Percentiles rank a stretch among this genome's conserved stretches.
These are phyloP conservation scores for Sporothrix schenckii DNA, from an alignment of 2,329 filamentous ascomycete species.

Conservation along the genomic window DNA sequence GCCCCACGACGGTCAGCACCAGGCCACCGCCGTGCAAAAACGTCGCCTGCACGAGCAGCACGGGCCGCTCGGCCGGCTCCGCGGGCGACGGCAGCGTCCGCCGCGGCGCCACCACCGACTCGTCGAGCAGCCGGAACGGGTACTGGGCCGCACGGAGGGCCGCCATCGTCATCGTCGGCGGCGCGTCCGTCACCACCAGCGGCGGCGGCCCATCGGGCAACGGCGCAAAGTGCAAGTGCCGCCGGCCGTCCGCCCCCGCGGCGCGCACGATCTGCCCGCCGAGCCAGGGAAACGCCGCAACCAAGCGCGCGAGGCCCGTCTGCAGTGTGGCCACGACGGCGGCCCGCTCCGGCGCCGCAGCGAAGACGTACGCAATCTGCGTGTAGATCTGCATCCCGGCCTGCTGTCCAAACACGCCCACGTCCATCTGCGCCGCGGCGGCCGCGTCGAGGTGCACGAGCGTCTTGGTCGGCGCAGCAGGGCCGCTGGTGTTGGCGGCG, in stretches of 20 bases:
- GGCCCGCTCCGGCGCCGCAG: background rate
- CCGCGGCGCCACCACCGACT: slow-evolving; percentile 37
- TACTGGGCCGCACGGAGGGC: background rate
- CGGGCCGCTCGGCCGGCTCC: slow-evolving; percentile 46
- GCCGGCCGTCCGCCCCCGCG: background rate
- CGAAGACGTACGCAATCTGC: slow-evolving; percentile 47
- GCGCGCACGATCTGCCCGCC: background rate
- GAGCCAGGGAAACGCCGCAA: background rate
- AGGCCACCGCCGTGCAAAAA: slow-evolving; percentile 36
- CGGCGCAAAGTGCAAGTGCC: slow-evolving; percentile 19
- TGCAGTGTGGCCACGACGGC: background rate
- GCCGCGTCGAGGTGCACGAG: background rate
- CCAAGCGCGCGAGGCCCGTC: background rate
- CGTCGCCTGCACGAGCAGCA: slow-evolving; percentile 45
- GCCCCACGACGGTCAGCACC: slow-evolving; percentile 35
- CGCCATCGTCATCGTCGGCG: background rate
- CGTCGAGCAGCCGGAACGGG: slow-evolving; percentile 41
- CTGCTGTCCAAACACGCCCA: slow-evolving; percentile 46
- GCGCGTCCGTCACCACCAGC: background rate
- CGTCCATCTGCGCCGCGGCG: background rate
- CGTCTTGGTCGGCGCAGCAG: background rate
- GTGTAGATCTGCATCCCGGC: slow-evolving; percentile 50
- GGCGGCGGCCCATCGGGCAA: background rate
- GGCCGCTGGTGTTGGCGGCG: no score
- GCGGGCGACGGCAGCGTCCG: slow-evolving; percentile 40